Conservation (phyloP, 345 rosid genomes). For the Eucalyptus polybractea region DNA sequence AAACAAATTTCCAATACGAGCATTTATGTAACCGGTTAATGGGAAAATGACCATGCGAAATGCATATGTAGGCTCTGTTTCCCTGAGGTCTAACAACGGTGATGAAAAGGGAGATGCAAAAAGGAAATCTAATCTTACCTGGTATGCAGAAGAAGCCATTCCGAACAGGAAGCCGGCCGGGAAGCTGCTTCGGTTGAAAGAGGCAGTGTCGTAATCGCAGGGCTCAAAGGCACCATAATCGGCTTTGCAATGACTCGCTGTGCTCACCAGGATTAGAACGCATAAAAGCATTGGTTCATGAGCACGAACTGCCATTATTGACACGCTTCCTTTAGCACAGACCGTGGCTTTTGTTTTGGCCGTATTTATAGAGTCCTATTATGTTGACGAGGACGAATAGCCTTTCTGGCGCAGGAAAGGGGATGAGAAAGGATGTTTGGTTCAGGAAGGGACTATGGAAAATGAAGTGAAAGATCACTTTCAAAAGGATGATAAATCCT, state of each 20-base stretch:
- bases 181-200: slow-evolving; percentile 2
- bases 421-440: too few species aligned
- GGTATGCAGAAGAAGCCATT: slow-evolving; percentile 10
- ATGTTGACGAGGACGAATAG: too few species aligned
- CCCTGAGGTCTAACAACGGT: neutral
- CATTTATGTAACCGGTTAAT: neutral
- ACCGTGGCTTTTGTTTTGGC: neutral
- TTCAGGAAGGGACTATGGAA: neutral
- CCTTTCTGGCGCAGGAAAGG: too few species aligned
- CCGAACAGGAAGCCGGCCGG: slow-evolving; percentile 5
- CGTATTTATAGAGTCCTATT: neutral
- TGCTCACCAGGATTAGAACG: neutral
- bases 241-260: neutral
- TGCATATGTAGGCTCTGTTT: neutral
- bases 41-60: neutral
- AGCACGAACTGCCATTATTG: neutral
- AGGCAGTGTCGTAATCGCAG: neutral
- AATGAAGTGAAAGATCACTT: too few species aligned
- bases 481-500: too few species aligned
- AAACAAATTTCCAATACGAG: too few species aligned
- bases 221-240: neutral
- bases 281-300: neutral
- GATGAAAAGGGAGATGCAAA: neutral
- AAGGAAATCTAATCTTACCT: neutral
- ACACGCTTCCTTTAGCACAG: neutral